Evolutionary conservation across 2,329 filamentous ascomycete genomes (phyloP).

Genomic region (Colletotrichum orchidophilum): DNA sequence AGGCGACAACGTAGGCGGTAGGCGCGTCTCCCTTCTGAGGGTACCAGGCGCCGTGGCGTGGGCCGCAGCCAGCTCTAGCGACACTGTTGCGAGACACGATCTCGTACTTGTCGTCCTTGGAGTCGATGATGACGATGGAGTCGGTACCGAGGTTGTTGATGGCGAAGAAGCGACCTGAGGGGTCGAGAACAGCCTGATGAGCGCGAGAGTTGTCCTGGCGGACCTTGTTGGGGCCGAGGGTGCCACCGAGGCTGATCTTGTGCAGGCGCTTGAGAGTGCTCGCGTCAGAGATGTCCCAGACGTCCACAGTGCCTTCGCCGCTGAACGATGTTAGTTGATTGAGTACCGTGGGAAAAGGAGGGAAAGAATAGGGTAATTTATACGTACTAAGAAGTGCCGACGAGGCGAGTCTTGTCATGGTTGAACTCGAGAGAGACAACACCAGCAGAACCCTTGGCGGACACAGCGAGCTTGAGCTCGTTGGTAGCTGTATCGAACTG

Average conservation of each 20-base stretch:
- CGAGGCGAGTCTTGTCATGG: slow-evolving; percentile 52
- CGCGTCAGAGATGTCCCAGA: slow-evolving; percentile 54
- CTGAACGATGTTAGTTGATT: slow-evolving; percentile 4
- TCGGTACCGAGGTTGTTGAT: slow-evolving; percentile 61
- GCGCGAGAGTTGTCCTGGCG: slow-evolving; percentile 49
- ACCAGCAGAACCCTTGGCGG: slow-evolving; percentile 48
- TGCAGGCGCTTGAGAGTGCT: slow-evolving; percentile 48
- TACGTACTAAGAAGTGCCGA: slow-evolving; percentile 52
- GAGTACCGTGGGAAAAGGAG: background rate
- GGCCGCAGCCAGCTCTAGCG: slow-evolving; percentile 52
- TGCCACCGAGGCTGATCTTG: slow-evolving; percentile 45
- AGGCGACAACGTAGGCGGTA: slow-evolving; percentile 57
- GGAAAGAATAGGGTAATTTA: background rate
- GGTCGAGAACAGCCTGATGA: slow-evolving; percentile 59
- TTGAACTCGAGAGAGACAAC: slow-evolving; percentile 60
- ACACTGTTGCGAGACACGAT: slow-evolving; percentile 47
- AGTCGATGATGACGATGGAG: slow-evolving; percentile 56
- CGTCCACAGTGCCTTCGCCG: slow-evolving; percentile 51
- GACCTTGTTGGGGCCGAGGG: slow-evolving; percentile 44
- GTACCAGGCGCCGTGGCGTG: slow-evolving; percentile 61
- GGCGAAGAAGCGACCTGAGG: slow-evolving; percentile 58
- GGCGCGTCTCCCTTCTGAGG: slow-evolving; percentile 42
- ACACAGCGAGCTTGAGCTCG: slow-evolving; percentile 40
- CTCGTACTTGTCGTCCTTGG: slow-evolving; percentile 49
- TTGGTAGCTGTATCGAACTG: slow-evolving; percentile 45